A percentile compares a stretch with the other conserved stretches of the same genome.
These are phyloP conservation scores for Laburnicola sp. DNA, from an alignment of 2,329 filamentous ascomycete genomes.

Conservation along the genomic window DNA sequence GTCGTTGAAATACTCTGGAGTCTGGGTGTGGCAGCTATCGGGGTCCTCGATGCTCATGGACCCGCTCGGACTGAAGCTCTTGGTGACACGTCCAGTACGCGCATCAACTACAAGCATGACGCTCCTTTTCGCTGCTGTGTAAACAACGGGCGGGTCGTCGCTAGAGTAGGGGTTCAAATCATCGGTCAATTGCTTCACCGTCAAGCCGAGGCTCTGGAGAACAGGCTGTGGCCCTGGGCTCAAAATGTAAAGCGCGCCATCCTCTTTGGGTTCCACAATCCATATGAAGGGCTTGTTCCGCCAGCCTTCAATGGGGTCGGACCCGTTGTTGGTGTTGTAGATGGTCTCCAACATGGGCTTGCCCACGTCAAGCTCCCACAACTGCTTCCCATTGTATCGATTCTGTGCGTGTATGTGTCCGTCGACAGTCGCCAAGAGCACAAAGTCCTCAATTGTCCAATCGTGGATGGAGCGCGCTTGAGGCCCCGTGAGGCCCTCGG, in stretches of 20 bases:
- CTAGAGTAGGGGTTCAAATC: slow-evolving; percentile 76
- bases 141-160: slow-evolving; percentile 74
- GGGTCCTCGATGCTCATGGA: slow-evolving; percentile 64
- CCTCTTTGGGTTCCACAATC: slow-evolving; percentile 89
- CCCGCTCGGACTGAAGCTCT: slow-evolving; percentile 78
- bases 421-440: slow-evolving; percentile 99
- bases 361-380: slow-evolving; percentile 83
- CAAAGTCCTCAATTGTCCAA: slow-evolving; percentile 99
- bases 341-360: slow-evolving; percentile 88
- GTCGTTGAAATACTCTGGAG: slow-evolving; percentile 57
- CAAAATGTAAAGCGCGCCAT: slow-evolving; percentile 87
- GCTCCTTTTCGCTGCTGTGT: slow-evolving; percentile 89
- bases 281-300: slow-evolving; percentile 85
- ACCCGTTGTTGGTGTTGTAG: slow-evolving; percentile 71
- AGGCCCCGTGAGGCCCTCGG: slow-evolving; percentile 62
- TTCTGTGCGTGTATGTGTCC: slow-evolving; percentile 92
- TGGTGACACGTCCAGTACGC: slow-evolving; percentile 76
- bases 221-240: slow-evolving; percentile 65
- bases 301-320: slow-evolving; percentile 28
- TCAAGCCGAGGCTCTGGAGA: slow-evolving; percentile 68
- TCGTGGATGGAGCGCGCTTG: slow-evolving; percentile 95
- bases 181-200: slow-evolving; percentile 86
- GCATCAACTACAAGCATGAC: slow-evolving; percentile 89
- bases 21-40: slow-evolving; percentile 71
- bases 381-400: slow-evolving; percentile 78